Conservation (phyloP, 768 basidiomycete species). For the Rhodotorula diobovata region DNA sequence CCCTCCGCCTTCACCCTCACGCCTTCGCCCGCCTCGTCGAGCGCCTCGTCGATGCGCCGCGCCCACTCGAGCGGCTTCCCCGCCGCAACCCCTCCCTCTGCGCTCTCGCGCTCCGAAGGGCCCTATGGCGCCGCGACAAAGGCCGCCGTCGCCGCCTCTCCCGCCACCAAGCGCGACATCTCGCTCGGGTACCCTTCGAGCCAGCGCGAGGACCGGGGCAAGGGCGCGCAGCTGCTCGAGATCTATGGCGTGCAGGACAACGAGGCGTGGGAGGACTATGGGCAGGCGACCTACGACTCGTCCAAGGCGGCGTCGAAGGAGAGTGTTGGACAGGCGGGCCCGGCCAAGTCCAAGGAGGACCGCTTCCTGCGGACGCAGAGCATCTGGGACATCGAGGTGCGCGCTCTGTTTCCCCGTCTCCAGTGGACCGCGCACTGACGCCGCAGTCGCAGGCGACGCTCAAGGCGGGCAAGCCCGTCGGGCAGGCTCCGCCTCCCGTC, state of each 20-base stretch:
- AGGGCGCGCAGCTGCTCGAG: conserved; percentile 37
- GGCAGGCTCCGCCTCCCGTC: conserved; percentile 29
- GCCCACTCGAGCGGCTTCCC: not conserved
- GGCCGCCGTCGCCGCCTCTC: no score
- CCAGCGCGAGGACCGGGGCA: conserved; percentile 4
- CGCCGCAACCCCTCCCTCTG: no score
- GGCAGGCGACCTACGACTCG: conserved; percentile 22
- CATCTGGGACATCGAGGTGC: conserved; percentile 41
- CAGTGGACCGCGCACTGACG: rapidly evolving
- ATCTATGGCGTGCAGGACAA: conserved; percentile 33
- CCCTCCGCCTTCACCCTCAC: conserved; percentile 35
- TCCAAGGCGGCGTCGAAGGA: conserved; percentile 16
- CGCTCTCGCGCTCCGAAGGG: not conserved
- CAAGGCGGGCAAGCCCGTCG: conserved; percentile 35
- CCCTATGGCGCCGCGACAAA: not conserved
- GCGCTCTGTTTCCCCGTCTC: not conserved
- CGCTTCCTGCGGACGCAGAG: conserved; percentile 29
- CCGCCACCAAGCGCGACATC: conserved; percentile 21
- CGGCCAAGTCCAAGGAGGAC: conserved; percentile 33
- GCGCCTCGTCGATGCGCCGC: not conserved
- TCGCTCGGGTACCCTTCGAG: conserved; percentile 34
- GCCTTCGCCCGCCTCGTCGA: not conserved
- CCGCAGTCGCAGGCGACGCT: conserved; percentile 25
- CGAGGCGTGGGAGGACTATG: conserved; percentile 40
- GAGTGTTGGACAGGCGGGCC: conserved; percentile 18